Evolutionary conservation across 1,139 yeast genomes (phyloP).

Genomic region (Hansenula anomala): DNA sequence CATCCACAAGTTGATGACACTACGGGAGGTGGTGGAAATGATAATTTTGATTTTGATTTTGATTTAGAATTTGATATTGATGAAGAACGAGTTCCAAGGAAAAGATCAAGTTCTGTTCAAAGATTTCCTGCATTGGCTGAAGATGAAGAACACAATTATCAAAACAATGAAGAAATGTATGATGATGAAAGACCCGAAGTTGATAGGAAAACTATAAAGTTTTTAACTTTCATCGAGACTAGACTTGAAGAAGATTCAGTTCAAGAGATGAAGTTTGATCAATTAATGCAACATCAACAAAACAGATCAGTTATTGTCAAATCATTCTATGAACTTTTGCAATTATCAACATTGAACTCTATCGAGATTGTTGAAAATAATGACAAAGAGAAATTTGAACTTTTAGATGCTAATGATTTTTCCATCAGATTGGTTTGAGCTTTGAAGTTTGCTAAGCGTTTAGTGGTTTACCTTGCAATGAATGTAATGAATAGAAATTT

Average conservation of each 20-base stretch:
- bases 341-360: conserved; percentile 28
- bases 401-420: conserved; percentile 1
- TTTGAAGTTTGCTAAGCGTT: no score
- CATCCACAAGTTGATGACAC: not conserved
- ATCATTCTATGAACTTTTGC: conserved; percentile 36
- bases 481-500: no score
- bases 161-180: conserved; percentile 5
- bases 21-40: conserved; percentile 4
- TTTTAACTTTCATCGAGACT: conserved; percentile 15
- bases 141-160: not conserved
- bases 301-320: conserved; percentile 31
- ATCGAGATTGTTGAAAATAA: conserved; percentile 4
- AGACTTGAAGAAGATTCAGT: conserved; percentile 14
- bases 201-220: conserved; percentile 13
- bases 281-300: conserved; percentile 11
- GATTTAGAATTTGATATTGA: conserved; percentile 10
- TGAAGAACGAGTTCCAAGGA: conserved; percentile 6
- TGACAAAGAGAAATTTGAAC: not conserved
- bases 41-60: conserved; percentile 12
- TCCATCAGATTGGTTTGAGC: not conserved
- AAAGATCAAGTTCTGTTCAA: conserved; percentile 14
- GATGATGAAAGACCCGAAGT: conserved; percentile 5
- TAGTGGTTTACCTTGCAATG: no score
- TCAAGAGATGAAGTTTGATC: conserved; percentile 10
- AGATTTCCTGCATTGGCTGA: conserved; percentile 14